Base-by-base conservation (phyloP, 148 eudicot genomes). In the Rhododendron kiyosumense region DNA sequence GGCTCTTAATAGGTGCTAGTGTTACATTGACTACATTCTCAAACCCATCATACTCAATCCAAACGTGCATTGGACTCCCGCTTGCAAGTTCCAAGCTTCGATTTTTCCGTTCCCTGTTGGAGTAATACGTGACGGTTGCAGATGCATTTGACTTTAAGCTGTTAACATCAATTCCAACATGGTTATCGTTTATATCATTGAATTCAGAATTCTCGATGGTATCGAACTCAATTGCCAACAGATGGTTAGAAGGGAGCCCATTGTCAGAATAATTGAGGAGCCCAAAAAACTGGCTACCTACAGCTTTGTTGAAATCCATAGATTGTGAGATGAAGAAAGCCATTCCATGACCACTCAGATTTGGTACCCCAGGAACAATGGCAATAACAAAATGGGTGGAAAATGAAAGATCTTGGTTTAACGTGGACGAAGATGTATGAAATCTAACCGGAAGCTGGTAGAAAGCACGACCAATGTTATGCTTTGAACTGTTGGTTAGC, bases 41-140 rank as follows among this genome's bases (percentile, higher is more conserved):
- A 41, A 5, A 41, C 26, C 71, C 87, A 69, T 90, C 89, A 82
- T 90, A 90, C 12, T 91, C 87, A 28, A 91, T 59, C 65, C n/a
- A 59, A 59, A 59, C 26, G 8, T 59, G n/a, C 26, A 59, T 20
- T 59, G 65, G 65, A 6, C n/a, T 59, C 9, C 65, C 65, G 1
- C 65, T 22, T 59, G 0, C 0, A 59, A 59, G 65, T 0, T 20
- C 0, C 65, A 59, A 59, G n/a, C 65, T 20, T 3, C 3, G 26
- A 20, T 59, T 59, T 0, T 6, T 59, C 0, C 0, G 10, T 20
- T 59, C 26, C n/a, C 0, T 22, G 0, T 59, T 59, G 65, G 65
- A 59, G 65, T 67, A 86, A 86, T 88, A 91, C 13, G 78, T 84
- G 78, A 85, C 91, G n/a, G 92, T 41, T 0, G 88, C 85, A 2